Conservation (phyloP, 176 grass and related monocot genomes). For the Carex pumila region DNA sequence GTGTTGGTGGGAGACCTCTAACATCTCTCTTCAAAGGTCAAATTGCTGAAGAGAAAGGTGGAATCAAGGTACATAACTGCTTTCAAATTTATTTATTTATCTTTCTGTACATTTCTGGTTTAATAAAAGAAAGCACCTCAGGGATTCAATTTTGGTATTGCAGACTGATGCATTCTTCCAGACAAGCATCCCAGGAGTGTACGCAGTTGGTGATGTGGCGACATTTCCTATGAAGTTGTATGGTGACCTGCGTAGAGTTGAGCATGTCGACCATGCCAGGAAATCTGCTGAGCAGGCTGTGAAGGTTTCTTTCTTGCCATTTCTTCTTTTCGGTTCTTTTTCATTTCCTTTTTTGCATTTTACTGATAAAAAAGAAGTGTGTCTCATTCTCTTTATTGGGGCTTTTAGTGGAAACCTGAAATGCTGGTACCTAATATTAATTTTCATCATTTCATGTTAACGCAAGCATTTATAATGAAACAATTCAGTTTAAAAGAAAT, state of each 20-base stretch:
- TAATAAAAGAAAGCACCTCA: neutral
- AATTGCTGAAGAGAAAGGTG: slow-evolving; percentile 82
- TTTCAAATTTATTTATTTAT: neutral
- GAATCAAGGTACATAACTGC: slow-evolving; percentile 75
- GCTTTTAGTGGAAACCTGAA: neutral
- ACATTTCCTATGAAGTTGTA: slow-evolving; percentile 89
- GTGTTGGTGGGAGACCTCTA: slow-evolving; percentile 79
- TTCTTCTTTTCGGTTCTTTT: neutral
- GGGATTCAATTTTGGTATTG: slow-evolving; percentile 6
- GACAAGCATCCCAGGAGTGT: slow-evolving; percentile 67
- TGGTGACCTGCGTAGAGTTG: slow-evolving; percentile 64
- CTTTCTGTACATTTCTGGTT: neutral
- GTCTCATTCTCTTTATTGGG: neutral
- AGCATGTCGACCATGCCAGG: slow-evolving; percentile 85
- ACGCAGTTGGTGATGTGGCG: slow-evolving; percentile 87
- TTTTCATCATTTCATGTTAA: neutral
- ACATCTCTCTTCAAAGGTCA: slow-evolving; percentile 82
- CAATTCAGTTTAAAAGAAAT: neutral
- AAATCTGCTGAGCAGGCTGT: slow-evolving; percentile 93
- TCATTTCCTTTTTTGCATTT: neutral
- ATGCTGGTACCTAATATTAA: neutral
- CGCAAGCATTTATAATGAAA: neutral
- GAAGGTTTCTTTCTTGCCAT: slow-evolving; percentile 29
- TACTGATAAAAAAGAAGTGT: neutral
- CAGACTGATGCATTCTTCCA: slow-evolving; percentile 87